Conservation (phyloP, 176 grass and related monocot species). For the Ensete glaucum region DNA sequence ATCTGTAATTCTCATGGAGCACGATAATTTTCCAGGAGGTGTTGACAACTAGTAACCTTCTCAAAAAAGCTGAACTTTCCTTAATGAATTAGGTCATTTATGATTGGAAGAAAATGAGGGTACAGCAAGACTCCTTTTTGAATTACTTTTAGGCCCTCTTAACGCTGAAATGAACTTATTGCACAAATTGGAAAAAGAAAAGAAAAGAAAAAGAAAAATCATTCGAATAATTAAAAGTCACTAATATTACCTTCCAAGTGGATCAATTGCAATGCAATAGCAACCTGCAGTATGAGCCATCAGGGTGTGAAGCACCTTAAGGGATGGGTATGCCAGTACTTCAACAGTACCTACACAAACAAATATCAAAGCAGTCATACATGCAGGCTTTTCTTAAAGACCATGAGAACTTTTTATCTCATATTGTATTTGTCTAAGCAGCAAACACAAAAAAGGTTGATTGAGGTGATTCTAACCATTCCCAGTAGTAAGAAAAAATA, state of each 20-base stretch:
- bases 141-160: not conserved
- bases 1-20: not conserved
- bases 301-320: conserved; percentile 58
- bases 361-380: conserved; percentile 9
- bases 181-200: not conserved
- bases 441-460: not conserved
- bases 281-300: conserved; percentile 95
- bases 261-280: conserved; percentile 97
- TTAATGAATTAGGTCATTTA: not conserved
- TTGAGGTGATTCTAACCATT: conserved; percentile 41
- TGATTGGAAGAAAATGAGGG: not conserved
- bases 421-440: not conserved
- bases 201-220: not conserved
- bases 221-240: not conserved
- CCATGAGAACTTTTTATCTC: not conserved
- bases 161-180: not conserved
- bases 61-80: not conserved
- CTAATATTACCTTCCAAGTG: conserved; percentile 62
- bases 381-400: not conserved
- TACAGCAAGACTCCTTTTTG: not conserved
- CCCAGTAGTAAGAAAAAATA: conserved; percentile 98
- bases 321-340: conserved; percentile 70
- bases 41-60: not conserved
- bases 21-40: not conserved
- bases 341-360: conserved; percentile 66